Base-by-base conservation (phyloP, 129 eudicot genomes). In the Mikania micrantha region DNA sequence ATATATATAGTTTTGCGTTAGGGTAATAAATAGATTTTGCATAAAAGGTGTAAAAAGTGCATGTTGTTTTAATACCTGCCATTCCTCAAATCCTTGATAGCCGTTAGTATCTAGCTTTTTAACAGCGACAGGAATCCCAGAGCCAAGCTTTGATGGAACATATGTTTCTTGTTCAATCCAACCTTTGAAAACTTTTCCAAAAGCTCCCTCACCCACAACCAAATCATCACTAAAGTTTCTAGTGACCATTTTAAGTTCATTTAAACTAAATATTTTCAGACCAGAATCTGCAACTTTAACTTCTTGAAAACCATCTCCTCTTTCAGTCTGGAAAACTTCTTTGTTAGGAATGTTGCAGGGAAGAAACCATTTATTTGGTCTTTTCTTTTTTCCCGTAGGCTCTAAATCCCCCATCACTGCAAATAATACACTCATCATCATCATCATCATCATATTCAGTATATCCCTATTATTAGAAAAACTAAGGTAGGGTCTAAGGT, bases 171-270 rank as follows among this genome's bases (percentile, higher is more conserved):
- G 39, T 3, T 73, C 80, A 11, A 81, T 21, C 79, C 77, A 73
- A 36, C 82, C 85, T 63, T 27, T 44, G n/a, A 19, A 77, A 45
- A 81, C 79, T 13, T 72, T 60, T 36, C 82, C 82, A 27, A 67
- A 80, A 0, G 75, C 73, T 28, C 78, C 73, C 67, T 59, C 78
- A 21, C 81, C 81, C 31, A 77, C 47, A 41, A 71, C 42, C 44
- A 35, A n/a, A 60, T 69, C 69, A 31, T 28, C 41, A 44, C 77
- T 69, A 57, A 73, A 77, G 63, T 81, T 77, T 63, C 73, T 60
- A 9, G 85, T 77, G 29, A 74, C 77, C n/a, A 4, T 19, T 74
- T 67, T 77, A 36, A 81, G 71, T 42, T 7, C 82, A 70, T 74
- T 70, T 34, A 74, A 52, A 16, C 69, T 74, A 70, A 74, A 80